Conservation (phyloP, 2,329 filamentous ascomycete genomes). For the Fusarium vanettenii region DNA sequence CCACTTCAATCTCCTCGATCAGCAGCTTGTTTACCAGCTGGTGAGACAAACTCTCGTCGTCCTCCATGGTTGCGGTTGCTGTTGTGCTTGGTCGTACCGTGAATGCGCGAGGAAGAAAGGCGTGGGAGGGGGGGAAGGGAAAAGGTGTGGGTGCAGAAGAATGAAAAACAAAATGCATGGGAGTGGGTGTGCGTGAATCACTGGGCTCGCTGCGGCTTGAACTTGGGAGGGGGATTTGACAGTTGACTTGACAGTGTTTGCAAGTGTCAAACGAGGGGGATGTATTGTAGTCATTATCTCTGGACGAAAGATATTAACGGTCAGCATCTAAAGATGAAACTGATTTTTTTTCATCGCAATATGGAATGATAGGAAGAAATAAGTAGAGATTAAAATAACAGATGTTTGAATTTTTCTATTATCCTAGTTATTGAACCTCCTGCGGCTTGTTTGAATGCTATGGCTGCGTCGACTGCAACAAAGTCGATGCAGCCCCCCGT, state of each 20-base stretch:
- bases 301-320: not conserved
- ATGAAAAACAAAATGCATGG: not conserved
- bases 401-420: not conserved
- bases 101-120: not conserved
- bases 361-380: not conserved
- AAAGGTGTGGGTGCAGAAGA: not conserved
- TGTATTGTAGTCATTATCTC: not conserved
- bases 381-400: not conserved
- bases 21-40: not conserved
- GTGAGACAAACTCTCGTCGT: not conserved
- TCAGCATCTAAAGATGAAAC: not conserved
- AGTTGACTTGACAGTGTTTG: not conserved
- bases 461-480: not conserved
- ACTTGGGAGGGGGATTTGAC: not conserved
- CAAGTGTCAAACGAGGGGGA: not conserved
- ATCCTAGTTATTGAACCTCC: accelerated
- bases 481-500: not conserved
- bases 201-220: not conserved
- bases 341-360: not conserved
- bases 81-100: not conserved
- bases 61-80: not conserved
- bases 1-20: not conserved
- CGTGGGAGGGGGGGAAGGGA: not conserved
- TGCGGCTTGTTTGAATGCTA: not conserved
- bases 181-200: not conserved